These are phyloP conservation scores for Rubroboletus satanas DNA, from an alignment of 768 basidiomycete species.

Conservation along the genomic window DNA sequence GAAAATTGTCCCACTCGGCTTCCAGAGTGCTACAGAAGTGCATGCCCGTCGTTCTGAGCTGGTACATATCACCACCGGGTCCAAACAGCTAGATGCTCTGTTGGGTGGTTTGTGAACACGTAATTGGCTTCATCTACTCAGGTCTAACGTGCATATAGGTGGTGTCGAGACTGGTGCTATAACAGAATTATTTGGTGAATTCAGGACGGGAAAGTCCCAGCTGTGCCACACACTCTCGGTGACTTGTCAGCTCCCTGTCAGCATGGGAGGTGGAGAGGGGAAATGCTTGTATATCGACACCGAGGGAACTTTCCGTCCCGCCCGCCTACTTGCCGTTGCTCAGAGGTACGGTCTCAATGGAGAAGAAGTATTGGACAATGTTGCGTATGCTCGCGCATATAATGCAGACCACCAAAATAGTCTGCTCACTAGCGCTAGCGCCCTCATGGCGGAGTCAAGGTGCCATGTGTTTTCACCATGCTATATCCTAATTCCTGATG, in stretches of 20 bases:
- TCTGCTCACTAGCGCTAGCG: conserved; percentile 86
- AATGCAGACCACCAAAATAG: conserved; percentile 97
- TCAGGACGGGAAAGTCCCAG: conserved; percentile 97
- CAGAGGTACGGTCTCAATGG: conserved; percentile 96
- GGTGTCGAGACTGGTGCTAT: conserved; percentile 98
- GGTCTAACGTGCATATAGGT: conserved; percentile 42
- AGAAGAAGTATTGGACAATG: conserved; percentile 96
- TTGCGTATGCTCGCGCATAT: conserved; percentile 97
- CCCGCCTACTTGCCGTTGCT: conserved; percentile 89
- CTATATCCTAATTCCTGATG: conserved; percentile 4
- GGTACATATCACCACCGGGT: conserved; percentile 95
- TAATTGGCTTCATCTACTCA: background rate
- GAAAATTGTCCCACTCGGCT: conserved; percentile 95
- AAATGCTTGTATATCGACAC: conserved; percentile 99
- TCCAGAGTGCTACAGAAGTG: conserved; percentile 97
- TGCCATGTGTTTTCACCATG: conserved; percentile 34
- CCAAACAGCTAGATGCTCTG: conserved; percentile 91
- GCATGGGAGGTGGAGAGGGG: conserved; percentile 98
- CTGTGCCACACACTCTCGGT: conserved; percentile 97
- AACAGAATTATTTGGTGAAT: conserved; percentile 97
- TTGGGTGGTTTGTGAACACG: conserved; percentile 65
- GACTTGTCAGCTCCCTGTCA: conserved; percentile 94
- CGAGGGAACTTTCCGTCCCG: conserved; percentile 97
- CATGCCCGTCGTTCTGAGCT: conserved; percentile 93
- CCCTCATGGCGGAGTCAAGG: conserved; percentile 99